Evolutionary conservation across 192 early-diverging fungal species (phyloP).

Genomic region (Coemansia sp.): DNA sequence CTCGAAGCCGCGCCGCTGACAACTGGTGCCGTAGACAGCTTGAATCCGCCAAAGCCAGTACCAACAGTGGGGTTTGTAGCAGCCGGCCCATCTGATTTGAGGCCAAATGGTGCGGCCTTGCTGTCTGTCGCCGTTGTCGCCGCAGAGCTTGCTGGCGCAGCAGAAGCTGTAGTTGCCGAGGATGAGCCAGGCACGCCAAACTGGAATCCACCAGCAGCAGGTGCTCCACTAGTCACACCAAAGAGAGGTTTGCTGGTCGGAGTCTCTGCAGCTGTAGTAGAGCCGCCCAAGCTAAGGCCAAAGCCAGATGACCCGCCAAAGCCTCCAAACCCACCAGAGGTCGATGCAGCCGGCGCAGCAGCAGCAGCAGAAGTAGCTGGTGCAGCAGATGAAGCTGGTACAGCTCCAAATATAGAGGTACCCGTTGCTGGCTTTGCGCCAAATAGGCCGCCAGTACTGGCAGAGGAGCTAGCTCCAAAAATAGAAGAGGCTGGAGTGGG

Average conservation of each 20-base stretch:
- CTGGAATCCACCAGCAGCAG: slow-evolving; percentile 36
- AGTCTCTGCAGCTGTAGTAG: slow-evolving; percentile 35
- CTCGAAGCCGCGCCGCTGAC: slow-evolving; percentile 23
- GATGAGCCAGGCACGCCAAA: slow-evolving; percentile 23
- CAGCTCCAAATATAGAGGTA: neutral
- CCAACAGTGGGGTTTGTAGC: slow-evolving; percentile 49
- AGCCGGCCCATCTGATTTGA: slow-evolving; percentile 32
- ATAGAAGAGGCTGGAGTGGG: neutral
- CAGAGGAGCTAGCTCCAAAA: slow-evolving; percentile 3
- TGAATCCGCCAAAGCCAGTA: slow-evolving; percentile 49
- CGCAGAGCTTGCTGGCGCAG: neutral
- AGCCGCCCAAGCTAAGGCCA: slow-evolving; percentile 27
- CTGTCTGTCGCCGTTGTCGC: neutral
- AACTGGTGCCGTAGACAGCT: slow-evolving; percentile 36
- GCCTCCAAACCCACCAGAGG: slow-evolving; percentile 2
- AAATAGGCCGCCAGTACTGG: neutral
- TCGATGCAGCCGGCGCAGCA: slow-evolving; percentile 15
- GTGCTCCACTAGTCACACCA: slow-evolving; percentile 32
- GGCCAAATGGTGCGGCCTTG: neutral
- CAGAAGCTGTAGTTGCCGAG: neutral
- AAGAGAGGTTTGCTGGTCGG: slow-evolving; percentile 12
- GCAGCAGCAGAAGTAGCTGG: slow-evolving; percentile 25
- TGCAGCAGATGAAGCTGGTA: slow-evolving; percentile 17
- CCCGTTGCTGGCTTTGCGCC: slow-evolving; percentile 11
- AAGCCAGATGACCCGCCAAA: slow-evolving; percentile 20